Percentiles rank a stretch among this genome's conserved stretches.
These are phyloP conservation scores for Eremothecium gossypii DNA, from an alignment of 1,139 yeast species.

Conservation along the genomic window DNA sequence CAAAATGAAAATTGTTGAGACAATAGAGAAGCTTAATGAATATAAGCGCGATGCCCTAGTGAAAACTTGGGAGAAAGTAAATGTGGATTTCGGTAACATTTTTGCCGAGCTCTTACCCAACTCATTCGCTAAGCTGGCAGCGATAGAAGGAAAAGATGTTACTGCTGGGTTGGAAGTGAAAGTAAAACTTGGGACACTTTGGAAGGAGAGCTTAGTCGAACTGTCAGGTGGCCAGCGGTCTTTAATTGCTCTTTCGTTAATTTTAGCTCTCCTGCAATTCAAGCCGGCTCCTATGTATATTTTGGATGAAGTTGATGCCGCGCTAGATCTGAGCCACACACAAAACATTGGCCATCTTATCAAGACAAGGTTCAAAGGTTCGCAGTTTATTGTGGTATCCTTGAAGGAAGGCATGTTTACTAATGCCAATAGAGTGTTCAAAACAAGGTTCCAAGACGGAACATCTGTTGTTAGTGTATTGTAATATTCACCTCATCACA, in stretches of 20 bases:
- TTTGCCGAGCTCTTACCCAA: slow-evolving; percentile 86
- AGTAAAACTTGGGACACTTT: slow-evolving; percentile 81
- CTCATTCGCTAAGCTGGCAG: slow-evolving; percentile 82
- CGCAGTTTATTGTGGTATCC: slow-evolving; percentile 93
- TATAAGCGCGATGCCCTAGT: slow-evolving; percentile 78
- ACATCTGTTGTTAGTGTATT: slow-evolving; percentile 77
- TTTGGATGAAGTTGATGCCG: slow-evolving; percentile 96
- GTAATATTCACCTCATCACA: slow-evolving; percentile 13
- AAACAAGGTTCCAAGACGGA: slow-evolving; percentile 94
- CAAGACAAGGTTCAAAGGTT: slow-evolving; percentile 87
- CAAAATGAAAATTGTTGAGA: slow-evolving; percentile 80
- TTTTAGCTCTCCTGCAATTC: slow-evolving; percentile 83
- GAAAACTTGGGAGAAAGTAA: slow-evolving; percentile 78
- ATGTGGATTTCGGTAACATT: slow-evolving; percentile 83
- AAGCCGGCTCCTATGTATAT: slow-evolving; percentile 99
- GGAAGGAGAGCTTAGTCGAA: slow-evolving; percentile 95
- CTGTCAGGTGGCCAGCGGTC: slow-evolving; percentile 97
- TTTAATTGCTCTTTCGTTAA: slow-evolving; percentile 79
- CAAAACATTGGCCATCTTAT: slow-evolving; percentile 95
- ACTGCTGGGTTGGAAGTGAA: slow-evolving; percentile 88
- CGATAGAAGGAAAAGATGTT: slow-evolving; percentile 69
- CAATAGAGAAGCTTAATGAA: slow-evolving; percentile 76
- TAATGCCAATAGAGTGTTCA: slow-evolving; percentile 88
- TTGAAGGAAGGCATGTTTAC: slow-evolving; percentile 97
- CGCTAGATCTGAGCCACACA: slow-evolving; percentile 91